Evolutionary conservation across 768 basidiomycete species (phyloP).

Genomic region (Lentinus brumalis): DNA sequence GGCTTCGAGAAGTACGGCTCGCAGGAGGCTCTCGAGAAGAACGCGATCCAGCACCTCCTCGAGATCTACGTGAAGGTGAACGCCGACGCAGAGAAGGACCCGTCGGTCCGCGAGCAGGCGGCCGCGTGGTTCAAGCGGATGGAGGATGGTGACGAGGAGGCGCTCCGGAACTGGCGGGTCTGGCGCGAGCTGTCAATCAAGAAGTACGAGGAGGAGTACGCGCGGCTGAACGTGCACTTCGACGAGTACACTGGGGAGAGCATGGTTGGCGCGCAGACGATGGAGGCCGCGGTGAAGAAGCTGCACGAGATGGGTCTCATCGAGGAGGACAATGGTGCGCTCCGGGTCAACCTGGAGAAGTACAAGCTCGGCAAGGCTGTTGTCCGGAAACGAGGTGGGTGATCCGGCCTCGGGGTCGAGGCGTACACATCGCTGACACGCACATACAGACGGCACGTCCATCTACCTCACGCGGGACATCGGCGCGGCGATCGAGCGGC

Average conservation of each 20-base stretch:
- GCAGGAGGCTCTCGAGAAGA: slow-evolving; percentile 75
- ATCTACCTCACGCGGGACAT: slow-evolving; percentile 97
- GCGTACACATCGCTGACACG: not conserved
- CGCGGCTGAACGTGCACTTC: slow-evolving; percentile 85
- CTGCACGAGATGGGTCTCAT: slow-evolving; percentile 76
- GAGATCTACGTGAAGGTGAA: slow-evolving; percentile 95
- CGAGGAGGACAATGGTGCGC: slow-evolving; percentile 76
- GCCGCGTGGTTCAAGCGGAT: slow-evolving; percentile 91
- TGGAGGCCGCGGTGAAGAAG: slow-evolving; percentile 68
- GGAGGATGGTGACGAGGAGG: slow-evolving; percentile 88
- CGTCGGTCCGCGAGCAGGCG: slow-evolving; percentile 72
- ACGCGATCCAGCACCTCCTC: slow-evolving; percentile 94
- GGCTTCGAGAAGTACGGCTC: slow-evolving; percentile 94
- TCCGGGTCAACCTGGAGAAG: slow-evolving; percentile 84
- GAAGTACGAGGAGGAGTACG: slow-evolving; percentile 89
- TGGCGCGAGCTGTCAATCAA: slow-evolving; percentile 92
- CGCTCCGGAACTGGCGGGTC: slow-evolving; percentile 85
- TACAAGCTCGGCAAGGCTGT: slow-evolving; percentile 93
- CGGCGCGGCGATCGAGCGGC: slow-evolving; percentile 89
- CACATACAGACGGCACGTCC: slow-evolving; percentile 76
- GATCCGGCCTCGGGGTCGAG: not conserved
- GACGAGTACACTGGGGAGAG: slow-evolving; percentile 94
- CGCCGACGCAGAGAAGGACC: slow-evolving; percentile 75
- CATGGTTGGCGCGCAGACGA: slow-evolving; percentile 72
- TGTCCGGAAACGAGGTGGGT: slow-evolving; percentile 78